phyloP scores from a whole-genome alignment of 1,139 yeast genomes.

The Scheffersomyces illinoinensis region DNA sequence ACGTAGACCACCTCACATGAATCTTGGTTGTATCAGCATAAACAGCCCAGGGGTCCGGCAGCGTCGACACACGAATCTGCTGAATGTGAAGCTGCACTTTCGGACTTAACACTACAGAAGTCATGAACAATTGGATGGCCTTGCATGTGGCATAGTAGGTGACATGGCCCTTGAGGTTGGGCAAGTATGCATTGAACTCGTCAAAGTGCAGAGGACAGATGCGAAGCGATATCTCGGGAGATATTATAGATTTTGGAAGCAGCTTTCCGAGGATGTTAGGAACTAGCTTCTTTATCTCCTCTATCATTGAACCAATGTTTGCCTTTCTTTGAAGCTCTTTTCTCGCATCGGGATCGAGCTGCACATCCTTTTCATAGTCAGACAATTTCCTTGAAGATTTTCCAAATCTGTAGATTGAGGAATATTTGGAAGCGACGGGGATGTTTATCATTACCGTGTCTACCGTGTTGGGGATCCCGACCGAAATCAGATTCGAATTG shows the following conservation, averaged over 20 bases:
- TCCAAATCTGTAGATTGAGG: not conserved
- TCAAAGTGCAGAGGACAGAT: constrained; percentile 61
- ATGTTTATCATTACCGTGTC: not conserved
- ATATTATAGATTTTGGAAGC: constrained; percentile 50
- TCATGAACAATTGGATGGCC: constrained; percentile 54
- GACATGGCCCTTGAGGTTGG: constrained; percentile 59
- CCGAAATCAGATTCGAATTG: not conserved
- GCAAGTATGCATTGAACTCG: constrained; percentile 52
- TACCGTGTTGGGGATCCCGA: not conserved
- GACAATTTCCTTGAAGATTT: not conserved
- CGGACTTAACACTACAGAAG: constrained; percentile 55
- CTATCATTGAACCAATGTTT: constrained; percentile 62
- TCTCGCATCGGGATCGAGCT: not conserved
- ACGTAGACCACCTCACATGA: constrained; percentile 63
- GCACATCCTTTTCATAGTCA: not conserved
- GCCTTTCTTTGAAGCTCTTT: constrained; percentile 37
- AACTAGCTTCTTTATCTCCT: constrained; percentile 49
- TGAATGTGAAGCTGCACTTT: constrained; percentile 52
- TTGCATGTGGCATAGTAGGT: constrained; percentile 57
- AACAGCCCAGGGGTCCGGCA: constrained; percentile 30
- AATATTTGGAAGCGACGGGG: not conserved
- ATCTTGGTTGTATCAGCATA: constrained; percentile 52
- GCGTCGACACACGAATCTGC: constrained; percentile 30
- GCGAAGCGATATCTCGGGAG: constrained; percentile 55
- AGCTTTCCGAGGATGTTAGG: constrained; percentile 57